These are phyloP conservation scores for Neobulgaria alba DNA, from an alignment of 2,329 filamentous ascomycete genomes.

Conservation along the genomic window DNA sequence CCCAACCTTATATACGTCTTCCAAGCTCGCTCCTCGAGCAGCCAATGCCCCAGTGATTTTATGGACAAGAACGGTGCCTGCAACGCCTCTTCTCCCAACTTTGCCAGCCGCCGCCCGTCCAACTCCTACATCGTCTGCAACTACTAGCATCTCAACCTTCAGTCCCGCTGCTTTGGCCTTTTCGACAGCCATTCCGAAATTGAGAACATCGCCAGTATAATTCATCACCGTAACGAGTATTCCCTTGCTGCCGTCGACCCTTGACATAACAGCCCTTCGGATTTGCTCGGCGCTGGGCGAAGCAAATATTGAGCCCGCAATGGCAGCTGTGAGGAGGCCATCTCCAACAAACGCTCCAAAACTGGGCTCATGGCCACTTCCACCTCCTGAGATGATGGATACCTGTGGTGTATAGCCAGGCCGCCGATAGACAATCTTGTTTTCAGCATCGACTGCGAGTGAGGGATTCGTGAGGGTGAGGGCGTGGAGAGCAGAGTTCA, in stretches of 20 bases:
- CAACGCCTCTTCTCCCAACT: conserved; percentile 83
- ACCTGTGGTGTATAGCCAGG: conserved; percentile 54
- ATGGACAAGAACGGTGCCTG: conserved; percentile 82
- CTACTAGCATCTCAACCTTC: conserved; percentile 79
- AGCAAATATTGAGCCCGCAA: conserved; percentile 82
- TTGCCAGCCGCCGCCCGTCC: conserved; percentile 78
- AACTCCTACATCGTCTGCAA: conserved; percentile 87
- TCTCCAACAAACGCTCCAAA: conserved; percentile 79
- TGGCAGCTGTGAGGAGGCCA: conserved; percentile 71
- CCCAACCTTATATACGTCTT: conserved; percentile 66
- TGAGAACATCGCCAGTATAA: conserved; percentile 82
- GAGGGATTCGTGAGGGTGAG: conserved; percentile 80
- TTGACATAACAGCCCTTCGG: conserved; percentile 61
- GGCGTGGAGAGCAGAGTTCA: conserved; percentile 66
- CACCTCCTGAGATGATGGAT: conserved; percentile 79
- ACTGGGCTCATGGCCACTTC: conserved; percentile 82
- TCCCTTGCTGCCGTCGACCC: conserved; percentile 63
- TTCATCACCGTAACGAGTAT: conserved; percentile 94
- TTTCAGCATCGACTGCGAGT: conserved; percentile 64
- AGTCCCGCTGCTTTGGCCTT: conserved; percentile 77
- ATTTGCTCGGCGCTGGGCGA: conserved; percentile 78
- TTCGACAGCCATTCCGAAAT: conserved; percentile 90
- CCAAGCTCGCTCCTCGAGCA: conserved; percentile 56
- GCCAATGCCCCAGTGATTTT: conserved; percentile 84
- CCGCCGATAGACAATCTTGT: conserved; percentile 78